Base-by-base conservation (phyloP, 768 basidiomycete species). In the Auricularia cornea region DNA sequence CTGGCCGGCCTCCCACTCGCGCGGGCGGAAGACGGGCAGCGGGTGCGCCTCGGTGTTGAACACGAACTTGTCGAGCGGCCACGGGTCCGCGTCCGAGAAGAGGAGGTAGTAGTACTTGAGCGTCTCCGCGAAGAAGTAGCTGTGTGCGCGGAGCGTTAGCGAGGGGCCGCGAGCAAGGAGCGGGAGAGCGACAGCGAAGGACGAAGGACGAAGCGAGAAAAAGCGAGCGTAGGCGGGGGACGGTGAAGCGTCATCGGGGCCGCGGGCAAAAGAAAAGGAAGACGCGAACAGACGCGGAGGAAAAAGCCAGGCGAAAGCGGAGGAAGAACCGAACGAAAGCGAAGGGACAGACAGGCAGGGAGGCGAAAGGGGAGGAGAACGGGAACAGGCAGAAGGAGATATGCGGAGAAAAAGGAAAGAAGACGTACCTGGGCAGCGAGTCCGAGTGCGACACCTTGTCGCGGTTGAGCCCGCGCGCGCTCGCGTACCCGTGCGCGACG, bases 11-110 rank as follows among this genome's bases (percentile, higher is more conserved):
- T 57, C 54, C 54, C 54, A 57, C 14, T 57, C 28, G 54, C 54
- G 54, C 3, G 29, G 54, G 5, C 11, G 26, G 54, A 28, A 57
- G 26, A 57, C 60, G 6, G 68, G 67, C 11, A 69, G 54, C 8
- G 68, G 68, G 61, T 69, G 68, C n/a, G 68, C 68, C 59, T 69
- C 68, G 4, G 68, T 69, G 62, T 69, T 69, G 32, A 69, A 63
- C n/a, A 67, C 61, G 40, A 26, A 68, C 14, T 30, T 51, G 33
- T 67, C 62, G 31, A 63, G n/a, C 3, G 68, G 66, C 41, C 66
- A 48, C 6, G 61, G 62, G 60, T 66, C 67, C 31, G 44, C 35
- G 26, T 67, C 63, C 5, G 62, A 33, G 12, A 64, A 57, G 51
- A 64, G 52, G 1, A 69, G 66, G 41, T 67, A 69, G 11, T 62